A percentile compares a stretch with the other conserved stretches of the same genome.
Conservation (phyloP, 2,329 filamentous ascomycete genomes). For the Ilyonectria mors-panacis region DNA sequence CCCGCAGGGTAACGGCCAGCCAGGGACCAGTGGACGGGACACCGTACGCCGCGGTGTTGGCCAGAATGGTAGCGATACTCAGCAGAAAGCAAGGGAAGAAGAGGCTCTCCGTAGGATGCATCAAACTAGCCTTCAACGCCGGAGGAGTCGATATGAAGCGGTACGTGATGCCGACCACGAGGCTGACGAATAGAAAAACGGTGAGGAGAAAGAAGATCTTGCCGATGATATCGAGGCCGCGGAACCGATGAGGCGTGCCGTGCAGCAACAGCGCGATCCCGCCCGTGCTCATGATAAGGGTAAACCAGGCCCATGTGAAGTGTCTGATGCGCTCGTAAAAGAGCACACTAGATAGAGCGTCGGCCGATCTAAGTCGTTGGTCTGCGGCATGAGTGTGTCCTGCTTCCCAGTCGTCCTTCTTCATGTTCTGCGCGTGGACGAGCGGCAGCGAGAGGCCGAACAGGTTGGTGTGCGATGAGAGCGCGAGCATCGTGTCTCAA, state of each 20-base stretch:
- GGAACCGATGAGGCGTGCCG: slow-evolving; percentile 60
- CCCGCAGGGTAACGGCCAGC: slow-evolving; percentile 61
- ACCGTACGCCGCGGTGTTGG: slow-evolving; percentile 76
- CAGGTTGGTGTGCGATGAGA: slow-evolving; percentile 10
- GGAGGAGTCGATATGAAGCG: slow-evolving; percentile 72
- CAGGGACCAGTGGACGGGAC: slow-evolving; percentile 63
- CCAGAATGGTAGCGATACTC: slow-evolving; percentile 74
- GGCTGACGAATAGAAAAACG: slow-evolving; percentile 63
- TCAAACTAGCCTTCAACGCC: slow-evolving; percentile 64
- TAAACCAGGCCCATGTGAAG: slow-evolving; percentile 53
- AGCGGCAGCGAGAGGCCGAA: slow-evolving; percentile 32
- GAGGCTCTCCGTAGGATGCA: slow-evolving; percentile 69
- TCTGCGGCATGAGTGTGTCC: slow-evolving; percentile 46
- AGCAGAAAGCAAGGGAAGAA: slow-evolving; percentile 76
- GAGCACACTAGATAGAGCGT: slow-evolving; percentile 32
- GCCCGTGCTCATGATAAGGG: slow-evolving; percentile 53
- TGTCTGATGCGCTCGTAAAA: slow-evolving; percentile 44
- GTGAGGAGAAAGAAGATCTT: slow-evolving; percentile 65
- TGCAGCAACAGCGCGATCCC: slow-evolving; percentile 50
- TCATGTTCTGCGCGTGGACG: slow-evolving; percentile 38
- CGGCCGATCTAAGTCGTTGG: slow-evolving; percentile 37
- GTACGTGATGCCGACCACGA: slow-evolving; percentile 67
- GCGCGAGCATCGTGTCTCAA: not conserved
- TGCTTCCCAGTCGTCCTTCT: slow-evolving; percentile 47
- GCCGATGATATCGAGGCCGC: slow-evolving; percentile 63